Evolutionary conservation across 2,329 filamentous ascomycete species (phyloP).

Genomic region (Tricladium varicosporioides): DNA sequence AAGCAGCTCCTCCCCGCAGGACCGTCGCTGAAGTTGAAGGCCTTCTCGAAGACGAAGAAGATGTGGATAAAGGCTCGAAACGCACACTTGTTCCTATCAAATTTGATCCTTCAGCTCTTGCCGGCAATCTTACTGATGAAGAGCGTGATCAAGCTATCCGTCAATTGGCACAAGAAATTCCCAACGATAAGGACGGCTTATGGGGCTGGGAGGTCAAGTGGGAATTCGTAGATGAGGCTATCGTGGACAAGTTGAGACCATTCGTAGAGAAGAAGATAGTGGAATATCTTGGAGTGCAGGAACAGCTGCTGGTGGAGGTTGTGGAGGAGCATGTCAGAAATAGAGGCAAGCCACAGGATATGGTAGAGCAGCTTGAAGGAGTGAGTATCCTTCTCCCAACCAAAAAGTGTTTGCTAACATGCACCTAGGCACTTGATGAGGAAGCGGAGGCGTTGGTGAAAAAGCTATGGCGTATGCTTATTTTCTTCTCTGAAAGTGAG

Average conservation of each 20-base stretch:
- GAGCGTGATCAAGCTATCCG: conserved; percentile 80
- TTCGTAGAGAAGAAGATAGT: conserved; percentile 99
- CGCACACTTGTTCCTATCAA: conserved; percentile 80
- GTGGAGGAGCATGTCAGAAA: conserved; percentile 83
- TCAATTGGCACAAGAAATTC: conserved; percentile 85
- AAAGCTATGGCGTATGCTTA: conserved; percentile 98
- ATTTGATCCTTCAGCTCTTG: conserved; percentile 65
- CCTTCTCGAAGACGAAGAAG: conserved; percentile 91
- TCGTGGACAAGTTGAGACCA: conserved; percentile 83
- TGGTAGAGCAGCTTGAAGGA: conserved; percentile 82
- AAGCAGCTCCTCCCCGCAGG: conserved; percentile 60
- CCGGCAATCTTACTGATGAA: conserved; percentile 74
- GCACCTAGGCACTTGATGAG: conserved; percentile 76
- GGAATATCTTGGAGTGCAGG: conserved; percentile 92
- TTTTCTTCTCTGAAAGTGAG: conserved; percentile 95
- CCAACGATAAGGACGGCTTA: conserved; percentile 77
- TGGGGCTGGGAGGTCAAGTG: conserved; percentile 94
- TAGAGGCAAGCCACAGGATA: conserved; percentile 69
- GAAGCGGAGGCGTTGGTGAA: conserved; percentile 91
- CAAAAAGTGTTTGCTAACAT: conserved; percentile 35
- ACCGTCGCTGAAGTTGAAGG: conserved; percentile 94
- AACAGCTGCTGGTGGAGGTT: conserved; percentile 90
- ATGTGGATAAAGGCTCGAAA: conserved; percentile 65
- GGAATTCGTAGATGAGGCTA: conserved; percentile 80
- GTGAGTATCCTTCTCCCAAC: conserved; percentile 49